These are phyloP conservation scores for Saccharomycopsis sp. DNA, from an alignment of 805 yeast genomes.

Conservation along the genomic window DNA sequence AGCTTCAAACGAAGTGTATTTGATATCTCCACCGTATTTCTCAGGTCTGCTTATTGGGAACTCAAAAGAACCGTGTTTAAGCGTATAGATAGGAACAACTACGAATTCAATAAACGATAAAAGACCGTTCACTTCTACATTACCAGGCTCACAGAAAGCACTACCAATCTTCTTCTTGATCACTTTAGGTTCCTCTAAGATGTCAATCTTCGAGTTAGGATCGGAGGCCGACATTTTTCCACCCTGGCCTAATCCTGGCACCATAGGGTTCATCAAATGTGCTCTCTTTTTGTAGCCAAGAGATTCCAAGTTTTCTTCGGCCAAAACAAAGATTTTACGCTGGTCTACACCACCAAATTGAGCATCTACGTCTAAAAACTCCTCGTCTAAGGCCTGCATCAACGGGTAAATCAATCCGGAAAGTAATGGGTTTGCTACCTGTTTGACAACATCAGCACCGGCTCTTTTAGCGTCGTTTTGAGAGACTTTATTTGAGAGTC, in stretches of 20 bases:
- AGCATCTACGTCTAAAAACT: slow-evolving; percentile 78
- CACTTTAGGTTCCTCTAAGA: slow-evolving; percentile 79
- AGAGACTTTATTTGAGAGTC: slow-evolving; percentile 73
- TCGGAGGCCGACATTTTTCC: slow-evolving; percentile 99
- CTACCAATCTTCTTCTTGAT: slow-evolving; percentile 86
- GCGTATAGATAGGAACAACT: slow-evolving; percentile 76
- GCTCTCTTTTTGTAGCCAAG: slow-evolving; percentile 96
- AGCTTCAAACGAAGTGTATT: slow-evolving; percentile 59
- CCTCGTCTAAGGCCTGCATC: slow-evolving; percentile 98
- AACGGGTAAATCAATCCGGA: slow-evolving; percentile 94
- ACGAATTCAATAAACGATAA: slow-evolving; percentile 81
- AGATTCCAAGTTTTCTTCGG: slow-evolving; percentile 85
- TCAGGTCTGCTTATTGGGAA: slow-evolving; percentile 88
- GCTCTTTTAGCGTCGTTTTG: slow-evolving; percentile 98
- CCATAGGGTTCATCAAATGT: slow-evolving; percentile 98
- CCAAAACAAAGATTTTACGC: slow-evolving; percentile 93
- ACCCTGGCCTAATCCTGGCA: slow-evolving; percentile 94
- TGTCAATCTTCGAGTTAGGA: slow-evolving; percentile 94
- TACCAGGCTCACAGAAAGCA: slow-evolving; percentile 96
- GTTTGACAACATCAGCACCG: slow-evolving; percentile 99
- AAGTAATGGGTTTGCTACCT: slow-evolving; percentile 87
- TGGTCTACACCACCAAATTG: slow-evolving; percentile 99
- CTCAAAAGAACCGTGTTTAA: slow-evolving; percentile 50
- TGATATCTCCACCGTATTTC: slow-evolving; percentile 90
- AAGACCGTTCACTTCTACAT: slow-evolving; percentile 83